phyloP scores from a whole-genome alignment of 805 yeast genomes.

The Starmerella floris region DNA sequence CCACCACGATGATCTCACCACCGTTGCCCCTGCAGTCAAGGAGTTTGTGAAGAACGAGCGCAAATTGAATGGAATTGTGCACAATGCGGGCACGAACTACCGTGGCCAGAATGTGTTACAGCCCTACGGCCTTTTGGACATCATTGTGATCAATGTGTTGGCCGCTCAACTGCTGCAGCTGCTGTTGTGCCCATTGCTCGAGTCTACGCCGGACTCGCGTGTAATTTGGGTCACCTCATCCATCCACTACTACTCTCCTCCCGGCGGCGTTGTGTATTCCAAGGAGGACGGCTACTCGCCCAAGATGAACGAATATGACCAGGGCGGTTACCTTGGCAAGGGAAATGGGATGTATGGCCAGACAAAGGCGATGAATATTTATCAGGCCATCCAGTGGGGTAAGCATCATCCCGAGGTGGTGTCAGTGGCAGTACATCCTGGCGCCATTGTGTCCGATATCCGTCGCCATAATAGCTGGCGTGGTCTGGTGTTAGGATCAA shows the following conservation, averaged over 20 bases:
- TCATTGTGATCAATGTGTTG: slow-evolving; percentile 35
- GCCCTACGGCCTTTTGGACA: slow-evolving; percentile 23
- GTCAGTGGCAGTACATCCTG: slow-evolving; percentile 33
- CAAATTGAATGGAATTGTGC: slow-evolving; percentile 29
- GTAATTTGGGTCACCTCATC: slow-evolving; percentile 37
- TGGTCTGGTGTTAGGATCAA: slow-evolving; percentile 12
- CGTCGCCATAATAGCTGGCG: slow-evolving; percentile 24
- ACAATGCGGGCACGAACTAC: slow-evolving; percentile 27
- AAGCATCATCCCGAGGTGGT: slow-evolving; percentile 26
- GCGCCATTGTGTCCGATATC: slow-evolving; percentile 30
- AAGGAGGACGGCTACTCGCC: slow-evolving; percentile 18
- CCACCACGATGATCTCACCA: slow-evolving; percentile 30
- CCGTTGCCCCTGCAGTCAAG: slow-evolving; percentile 31
- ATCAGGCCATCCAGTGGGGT: slow-evolving; percentile 31
- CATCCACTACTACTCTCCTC: slow-evolving; percentile 28
- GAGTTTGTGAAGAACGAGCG: slow-evolving; percentile 23
- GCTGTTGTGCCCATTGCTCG: slow-evolving; percentile 26
- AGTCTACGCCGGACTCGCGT: slow-evolving; percentile 29
- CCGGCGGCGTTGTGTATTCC: slow-evolving; percentile 31
- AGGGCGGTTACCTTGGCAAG: slow-evolving; percentile 14
- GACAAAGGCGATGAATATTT: slow-evolving; percentile 34
- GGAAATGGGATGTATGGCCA: slow-evolving; percentile 31
- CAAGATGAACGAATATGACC: slow-evolving; percentile 21
- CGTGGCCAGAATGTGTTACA: slow-evolving; percentile 13
- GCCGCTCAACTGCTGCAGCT: slow-evolving; percentile 35